A percentile compares a stretch with the other conserved stretches of the same genome.
phyloP scores from a whole-genome alignment of 345 rosid genomes.

The Sapria himalayana region DNA sequence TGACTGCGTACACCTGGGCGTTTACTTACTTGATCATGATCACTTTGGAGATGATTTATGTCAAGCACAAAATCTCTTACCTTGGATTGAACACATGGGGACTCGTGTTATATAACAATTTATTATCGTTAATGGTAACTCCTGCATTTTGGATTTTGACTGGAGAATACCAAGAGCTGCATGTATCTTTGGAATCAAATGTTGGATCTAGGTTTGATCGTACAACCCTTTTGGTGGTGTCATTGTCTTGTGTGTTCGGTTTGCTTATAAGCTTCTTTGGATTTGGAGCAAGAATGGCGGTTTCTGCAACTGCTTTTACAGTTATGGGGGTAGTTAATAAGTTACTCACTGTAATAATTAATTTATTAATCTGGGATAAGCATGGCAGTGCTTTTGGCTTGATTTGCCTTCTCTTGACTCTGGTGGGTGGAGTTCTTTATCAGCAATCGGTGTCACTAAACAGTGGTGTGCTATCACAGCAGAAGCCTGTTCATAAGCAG shows the following conservation, averaged over 20 bases:
- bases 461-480: conserved; percentile 13
- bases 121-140: conserved; percentile 70
- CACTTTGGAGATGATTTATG: conserved; percentile 90
- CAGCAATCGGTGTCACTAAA: conserved; percentile 74
- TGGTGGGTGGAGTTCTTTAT: conserved; percentile 77
- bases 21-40: conserved; percentile 75
- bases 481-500: conserved; percentile 21
- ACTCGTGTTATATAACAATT: conserved; percentile 68
- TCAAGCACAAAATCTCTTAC: conserved; percentile 86
- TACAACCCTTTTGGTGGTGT: conserved; percentile 43
- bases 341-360: conserved; percentile 84
- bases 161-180: conserved; percentile 52
- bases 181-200: conserved; percentile 30
- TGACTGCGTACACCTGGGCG: conserved; percentile 92
- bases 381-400: conserved; percentile 83
- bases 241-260: conserved; percentile 80
- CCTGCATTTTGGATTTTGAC: conserved; percentile 86
- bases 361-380: conserved; percentile 91
- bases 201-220: conserved; percentile 35
- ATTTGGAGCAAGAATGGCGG: conserved; percentile 74
- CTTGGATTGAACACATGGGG: conserved; percentile 98
- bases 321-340: conserved; percentile 97
- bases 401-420: conserved; percentile 64
- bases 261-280: conserved; percentile 90
- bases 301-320: conserved; percentile 90